Evolutionary conservation across 2,329 filamentous ascomycete species (phyloP).

Genomic region (Metarhizium album): DNA sequence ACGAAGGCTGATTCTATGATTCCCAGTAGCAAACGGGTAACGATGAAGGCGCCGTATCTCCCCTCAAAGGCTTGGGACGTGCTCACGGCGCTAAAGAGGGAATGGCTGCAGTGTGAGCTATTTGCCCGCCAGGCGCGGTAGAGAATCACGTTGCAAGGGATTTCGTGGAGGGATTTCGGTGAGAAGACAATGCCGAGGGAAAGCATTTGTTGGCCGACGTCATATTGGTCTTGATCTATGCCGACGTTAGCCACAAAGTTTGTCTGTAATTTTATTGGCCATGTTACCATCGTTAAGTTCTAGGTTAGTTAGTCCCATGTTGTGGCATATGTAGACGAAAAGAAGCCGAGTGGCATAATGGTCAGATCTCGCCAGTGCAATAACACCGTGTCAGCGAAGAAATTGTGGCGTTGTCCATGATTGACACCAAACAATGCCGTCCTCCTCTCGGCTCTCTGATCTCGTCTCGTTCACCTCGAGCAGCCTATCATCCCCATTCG

Average conservation of each 20-base stretch:
- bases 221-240: slow-evolving; percentile 40
- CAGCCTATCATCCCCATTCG: not conserved
- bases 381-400: not conserved
- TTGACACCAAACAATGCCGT: slow-evolving; percentile 10
- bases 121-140: slow-evolving; percentile 28
- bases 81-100: slow-evolving; percentile 39
- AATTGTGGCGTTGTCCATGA: not conserved
- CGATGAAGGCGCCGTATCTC: slow-evolving; percentile 35
- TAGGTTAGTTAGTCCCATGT: slow-evolving; percentile 7
- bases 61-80: slow-evolving; percentile 44
- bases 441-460: slow-evolving; percentile 30
- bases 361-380: slow-evolving; percentile 24
- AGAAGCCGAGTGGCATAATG: slow-evolving; percentile 34
- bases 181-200: slow-evolving; percentile 39
- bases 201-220: slow-evolving; percentile 39
- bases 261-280: slow-evolving; percentile 35
- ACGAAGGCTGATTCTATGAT: slow-evolving; percentile 45
- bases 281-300: slow-evolving; percentile 32
- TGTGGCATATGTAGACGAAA: slow-evolving; percentile 27
- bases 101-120: slow-evolving; percentile 45
- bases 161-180: slow-evolving; percentile 32
- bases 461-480: slow-evolving; percentile 21
- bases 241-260: slow-evolving; percentile 39
- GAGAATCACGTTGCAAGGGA: slow-evolving; percentile 25
- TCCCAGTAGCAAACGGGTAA: slow-evolving; percentile 40